These are phyloP conservation scores for Zychaea mexicana DNA, from an alignment of 371 early-diverging fungal genomes.

Conservation along the genomic window DNA sequence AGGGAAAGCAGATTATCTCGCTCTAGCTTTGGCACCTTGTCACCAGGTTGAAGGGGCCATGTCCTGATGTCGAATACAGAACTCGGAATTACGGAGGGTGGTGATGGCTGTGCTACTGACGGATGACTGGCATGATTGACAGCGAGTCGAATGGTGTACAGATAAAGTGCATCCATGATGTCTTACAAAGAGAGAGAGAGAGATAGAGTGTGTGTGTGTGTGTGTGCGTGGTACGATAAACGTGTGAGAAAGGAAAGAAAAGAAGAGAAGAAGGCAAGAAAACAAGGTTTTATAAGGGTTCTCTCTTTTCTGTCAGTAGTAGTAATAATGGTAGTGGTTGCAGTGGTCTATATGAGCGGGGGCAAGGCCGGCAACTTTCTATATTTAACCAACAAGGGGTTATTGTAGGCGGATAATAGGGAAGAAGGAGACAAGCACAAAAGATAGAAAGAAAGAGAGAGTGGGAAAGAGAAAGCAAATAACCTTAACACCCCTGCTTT, in stretches of 20 bases:
- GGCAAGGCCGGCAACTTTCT: conserved; percentile 10
- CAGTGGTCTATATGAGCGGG: too few relatives aligned
- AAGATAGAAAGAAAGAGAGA: too few relatives aligned
- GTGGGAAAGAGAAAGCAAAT: background rate
- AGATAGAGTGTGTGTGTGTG: too few relatives aligned
- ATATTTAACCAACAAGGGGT: conserved; percentile 9
- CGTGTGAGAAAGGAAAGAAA: background rate
- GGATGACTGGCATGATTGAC: conserved; percentile 13
- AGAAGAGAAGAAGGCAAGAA: conserved; percentile 5
- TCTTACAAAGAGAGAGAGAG: conserved; percentile 4
- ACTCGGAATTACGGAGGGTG: background rate
- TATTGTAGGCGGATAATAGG: too few relatives aligned
- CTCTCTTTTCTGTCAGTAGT: background rate
- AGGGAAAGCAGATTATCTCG: conserved; percentile 25
- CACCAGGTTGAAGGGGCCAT: conserved; percentile 4
- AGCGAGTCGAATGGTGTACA: conserved; percentile 17
- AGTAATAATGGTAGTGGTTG: too few relatives aligned
- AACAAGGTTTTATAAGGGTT: background rate
- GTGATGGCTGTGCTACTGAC: background rate
- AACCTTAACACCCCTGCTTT: background rate
- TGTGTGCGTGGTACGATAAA: too few relatives aligned
- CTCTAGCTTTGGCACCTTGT: conserved; percentile 7
- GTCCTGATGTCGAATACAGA: conserved; percentile 17
- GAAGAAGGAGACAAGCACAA: too few relatives aligned
- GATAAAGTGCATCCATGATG: conserved; percentile 26